Conservation (phyloP, 1,284 basidiomycete species). For the Ustilago trichophora region DNA sequence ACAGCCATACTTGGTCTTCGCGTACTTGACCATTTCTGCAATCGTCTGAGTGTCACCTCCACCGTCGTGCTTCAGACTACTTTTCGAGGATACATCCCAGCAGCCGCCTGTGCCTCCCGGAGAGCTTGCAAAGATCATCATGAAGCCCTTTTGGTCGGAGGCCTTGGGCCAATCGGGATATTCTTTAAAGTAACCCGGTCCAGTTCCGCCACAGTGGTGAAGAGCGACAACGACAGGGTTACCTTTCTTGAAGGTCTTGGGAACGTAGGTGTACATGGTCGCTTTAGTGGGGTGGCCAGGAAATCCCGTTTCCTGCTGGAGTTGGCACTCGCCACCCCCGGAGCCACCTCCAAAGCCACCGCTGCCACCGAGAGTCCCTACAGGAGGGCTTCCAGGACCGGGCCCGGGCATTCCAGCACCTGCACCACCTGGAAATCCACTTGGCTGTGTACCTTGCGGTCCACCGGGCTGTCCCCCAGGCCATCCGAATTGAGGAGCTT, state of each 20-base stretch:
- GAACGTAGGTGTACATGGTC: slow-evolving; percentile 26
- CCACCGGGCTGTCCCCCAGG: not conserved
- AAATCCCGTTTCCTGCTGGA: slow-evolving; percentile 17
- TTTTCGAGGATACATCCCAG: slow-evolving; percentile 18
- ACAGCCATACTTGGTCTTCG: slow-evolving; percentile 16
- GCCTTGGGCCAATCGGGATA: slow-evolving; percentile 14
- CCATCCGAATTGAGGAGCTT: not conserved
- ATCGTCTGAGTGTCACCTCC: slow-evolving; percentile 18
- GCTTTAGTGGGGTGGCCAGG: slow-evolving; percentile 12
- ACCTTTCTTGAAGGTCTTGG: slow-evolving; percentile 29
- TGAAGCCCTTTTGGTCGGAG: slow-evolving; percentile 28
- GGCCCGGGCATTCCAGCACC: too few species aligned
- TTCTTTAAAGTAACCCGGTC: slow-evolving; percentile 10
- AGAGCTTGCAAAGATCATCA: slow-evolving; percentile 19
- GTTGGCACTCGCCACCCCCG: not conserved
- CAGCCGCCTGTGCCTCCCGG: slow-evolving; percentile 8
- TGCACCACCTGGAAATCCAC: too few species aligned
- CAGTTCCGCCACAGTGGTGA: slow-evolving; percentile 28
- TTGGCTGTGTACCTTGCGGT: not conserved
- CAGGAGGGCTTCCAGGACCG: too few species aligned
- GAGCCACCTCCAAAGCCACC: not conserved
- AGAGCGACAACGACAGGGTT: slow-evolving; percentile 22
- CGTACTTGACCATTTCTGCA: slow-evolving; percentile 24
- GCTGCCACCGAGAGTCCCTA: not conserved
- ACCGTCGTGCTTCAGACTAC: slow-evolving; percentile 20